Conservation (phyloP, 129 eudicot species). For the Silybum marianum region DNA sequence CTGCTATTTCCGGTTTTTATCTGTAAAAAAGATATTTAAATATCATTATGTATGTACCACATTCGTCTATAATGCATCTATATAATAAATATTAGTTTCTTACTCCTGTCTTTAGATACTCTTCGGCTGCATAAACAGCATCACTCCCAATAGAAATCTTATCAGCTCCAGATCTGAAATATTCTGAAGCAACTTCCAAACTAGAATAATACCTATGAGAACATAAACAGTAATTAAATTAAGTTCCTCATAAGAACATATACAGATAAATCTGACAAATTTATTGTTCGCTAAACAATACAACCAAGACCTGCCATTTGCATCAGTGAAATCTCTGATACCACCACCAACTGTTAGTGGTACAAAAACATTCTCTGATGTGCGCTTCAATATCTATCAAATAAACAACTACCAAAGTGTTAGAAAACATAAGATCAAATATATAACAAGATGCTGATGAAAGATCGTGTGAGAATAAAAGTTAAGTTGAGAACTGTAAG, state of each 20-base stretch:
- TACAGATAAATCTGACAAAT: not conserved
- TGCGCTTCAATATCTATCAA: constrained; percentile 62
- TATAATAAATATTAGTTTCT: constrained; percentile 4
- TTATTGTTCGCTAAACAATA: not conserved
- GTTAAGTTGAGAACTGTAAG: no score
- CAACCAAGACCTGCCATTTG: constrained; percentile 70
- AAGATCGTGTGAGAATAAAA: no score
- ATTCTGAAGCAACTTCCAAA: constrained; percentile 98
- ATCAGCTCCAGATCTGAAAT: constrained; percentile 98
- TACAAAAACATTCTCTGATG: constrained; percentile 96
- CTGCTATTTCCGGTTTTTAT: constrained; percentile 91
- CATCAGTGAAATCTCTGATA: constrained; percentile 96
- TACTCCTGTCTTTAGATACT: constrained; percentile 81
- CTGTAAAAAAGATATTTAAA: constrained; percentile 29
- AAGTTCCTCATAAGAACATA: not conserved
- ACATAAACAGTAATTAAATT: not conserved
- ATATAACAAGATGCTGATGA: not conserved
- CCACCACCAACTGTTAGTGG: constrained; percentile 99
- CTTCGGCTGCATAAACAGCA: constrained; percentile 99
- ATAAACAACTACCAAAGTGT: constrained; percentile 1
- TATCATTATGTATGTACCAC: not conserved
- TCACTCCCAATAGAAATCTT: constrained; percentile 97
- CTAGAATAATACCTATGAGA: constrained; percentile 79
- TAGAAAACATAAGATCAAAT: not conserved
- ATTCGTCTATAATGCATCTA: not conserved